Conservation (phyloP, 345 rosid genomes). For the Linum lewisii region DNA sequence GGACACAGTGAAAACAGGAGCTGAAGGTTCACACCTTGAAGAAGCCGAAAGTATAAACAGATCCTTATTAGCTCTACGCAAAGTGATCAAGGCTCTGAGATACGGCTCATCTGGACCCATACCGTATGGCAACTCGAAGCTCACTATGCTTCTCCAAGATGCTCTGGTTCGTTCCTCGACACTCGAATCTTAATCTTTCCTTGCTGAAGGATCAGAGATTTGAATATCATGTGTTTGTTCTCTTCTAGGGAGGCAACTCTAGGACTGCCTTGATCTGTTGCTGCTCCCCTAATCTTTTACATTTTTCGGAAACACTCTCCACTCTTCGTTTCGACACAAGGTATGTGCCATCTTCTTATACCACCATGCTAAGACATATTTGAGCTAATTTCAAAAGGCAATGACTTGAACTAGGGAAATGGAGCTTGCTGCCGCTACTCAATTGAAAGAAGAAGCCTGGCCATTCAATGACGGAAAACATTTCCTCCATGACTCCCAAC, state of each 20-base stretch:
- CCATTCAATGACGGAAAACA: too few species aligned
- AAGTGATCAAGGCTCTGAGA: conserved; percentile 75
- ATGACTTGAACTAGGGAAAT: too few species aligned
- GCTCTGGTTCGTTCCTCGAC: conserved; percentile 48
- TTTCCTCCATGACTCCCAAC: too few species aligned
- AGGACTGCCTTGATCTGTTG: conserved; percentile 77
- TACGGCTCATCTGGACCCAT: conserved; percentile 52
- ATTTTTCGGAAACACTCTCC: conserved; percentile 73
- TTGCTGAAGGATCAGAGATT: too few species aligned
- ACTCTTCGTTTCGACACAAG: conserved; percentile 88
- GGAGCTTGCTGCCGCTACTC: too few species aligned
- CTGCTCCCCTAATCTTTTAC: conserved; percentile 79
- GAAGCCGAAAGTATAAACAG: conserved; percentile 88
- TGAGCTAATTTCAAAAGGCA: too few species aligned
- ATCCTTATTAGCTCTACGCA: conserved; percentile 83
- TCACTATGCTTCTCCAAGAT: conserved; percentile 79
- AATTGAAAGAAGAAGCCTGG: too few species aligned
- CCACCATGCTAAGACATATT: too few species aligned
- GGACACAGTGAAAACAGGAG: conserved; percentile 89
- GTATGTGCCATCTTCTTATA: too few species aligned
- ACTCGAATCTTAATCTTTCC: neutral
- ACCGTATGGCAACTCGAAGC: conserved; percentile 88
- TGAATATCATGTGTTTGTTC: too few species aligned
- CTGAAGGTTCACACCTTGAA: conserved; percentile 85
- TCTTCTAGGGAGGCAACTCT: conserved; percentile 24